phyloP scores from a whole-genome alignment of 140 eudicot species.

The Anethum foeniculum region DNA sequence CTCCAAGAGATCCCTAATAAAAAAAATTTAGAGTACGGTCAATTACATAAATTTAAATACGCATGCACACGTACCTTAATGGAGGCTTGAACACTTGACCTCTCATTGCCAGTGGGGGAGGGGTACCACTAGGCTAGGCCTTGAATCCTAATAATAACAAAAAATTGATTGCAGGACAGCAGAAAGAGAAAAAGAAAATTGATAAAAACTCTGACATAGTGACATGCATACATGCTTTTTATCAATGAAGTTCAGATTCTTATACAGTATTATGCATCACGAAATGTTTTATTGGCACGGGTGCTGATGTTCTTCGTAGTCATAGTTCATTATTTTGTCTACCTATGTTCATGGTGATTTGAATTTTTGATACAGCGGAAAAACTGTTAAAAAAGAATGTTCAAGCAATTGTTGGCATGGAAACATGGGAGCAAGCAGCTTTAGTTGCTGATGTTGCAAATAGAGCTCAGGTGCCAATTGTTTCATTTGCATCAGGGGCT shows the following conservation, averaged over 20 bases:
- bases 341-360: not conserved
- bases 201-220: not conserved
- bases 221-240: not conserved
- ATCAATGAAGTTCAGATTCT: not conserved
- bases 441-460: slow-evolving; percentile 31
- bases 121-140: not conserved
- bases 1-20: not conserved
- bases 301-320: not conserved
- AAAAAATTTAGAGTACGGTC: not conserved
- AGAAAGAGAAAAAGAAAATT: not conserved
- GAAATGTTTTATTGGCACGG: not conserved
- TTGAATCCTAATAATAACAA: not conserved
- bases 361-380: slow-evolving; percentile 23
- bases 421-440: slow-evolving; percentile 43
- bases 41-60: not conserved
- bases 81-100: not conserved
- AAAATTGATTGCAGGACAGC: not conserved
- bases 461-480: slow-evolving; percentile 17
- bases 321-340: not conserved
- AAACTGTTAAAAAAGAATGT: slow-evolving; percentile 29
- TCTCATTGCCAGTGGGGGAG: not conserved
- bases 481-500: slow-evolving; percentile 24
- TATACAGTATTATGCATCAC: not conserved
- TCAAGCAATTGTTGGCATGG: slow-evolving; percentile 35
- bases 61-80: not conserved